A percentile compares a stretch with the other conserved stretches of the same genome.
phyloP scores from a whole-genome alignment of 1,284 basidiomycete genomes.

The Ustilago shanxiensis region DNA sequence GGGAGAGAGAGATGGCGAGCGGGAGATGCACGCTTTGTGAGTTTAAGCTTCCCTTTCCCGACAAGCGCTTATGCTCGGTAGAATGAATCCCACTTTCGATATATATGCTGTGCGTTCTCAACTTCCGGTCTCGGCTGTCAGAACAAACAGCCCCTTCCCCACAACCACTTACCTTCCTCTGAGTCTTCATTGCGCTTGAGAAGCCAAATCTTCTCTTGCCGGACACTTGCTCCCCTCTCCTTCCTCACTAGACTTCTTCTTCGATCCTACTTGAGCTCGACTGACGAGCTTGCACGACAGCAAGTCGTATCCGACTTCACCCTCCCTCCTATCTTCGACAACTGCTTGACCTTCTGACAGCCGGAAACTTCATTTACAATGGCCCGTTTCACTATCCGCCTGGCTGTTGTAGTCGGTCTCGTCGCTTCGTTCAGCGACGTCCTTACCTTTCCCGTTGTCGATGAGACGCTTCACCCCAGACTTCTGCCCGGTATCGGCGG shows the following conservation, averaged over 20 bases:
- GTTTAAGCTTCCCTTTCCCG: neutral
- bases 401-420: constrained; percentile 24
- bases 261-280: neutral
- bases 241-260: neutral
- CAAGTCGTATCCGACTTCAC: neutral
- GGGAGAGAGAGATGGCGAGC: too few species aligned
- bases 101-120: neutral
- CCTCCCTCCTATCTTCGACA: neutral
- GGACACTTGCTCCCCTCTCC: neutral
- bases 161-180: neutral
- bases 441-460: constrained; percentile 7
- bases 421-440: constrained; percentile 20
- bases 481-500: constrained; percentile 1
- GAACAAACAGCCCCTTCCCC: neutral
- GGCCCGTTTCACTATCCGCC: constrained; percentile 13
- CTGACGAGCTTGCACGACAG: neutral
- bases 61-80: neutral
- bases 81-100: neutral
- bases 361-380: constrained; percentile 8
- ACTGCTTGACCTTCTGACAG: neutral
- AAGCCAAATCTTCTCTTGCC: neutral
- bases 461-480: neutral
- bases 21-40: too few species aligned
- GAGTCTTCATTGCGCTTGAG: neutral
- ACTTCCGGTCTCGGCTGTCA: neutral